These are phyloP conservation scores for Nicotiana rustica DNA, from an alignment of 305 asterid species.

Conservation along the genomic window DNA sequence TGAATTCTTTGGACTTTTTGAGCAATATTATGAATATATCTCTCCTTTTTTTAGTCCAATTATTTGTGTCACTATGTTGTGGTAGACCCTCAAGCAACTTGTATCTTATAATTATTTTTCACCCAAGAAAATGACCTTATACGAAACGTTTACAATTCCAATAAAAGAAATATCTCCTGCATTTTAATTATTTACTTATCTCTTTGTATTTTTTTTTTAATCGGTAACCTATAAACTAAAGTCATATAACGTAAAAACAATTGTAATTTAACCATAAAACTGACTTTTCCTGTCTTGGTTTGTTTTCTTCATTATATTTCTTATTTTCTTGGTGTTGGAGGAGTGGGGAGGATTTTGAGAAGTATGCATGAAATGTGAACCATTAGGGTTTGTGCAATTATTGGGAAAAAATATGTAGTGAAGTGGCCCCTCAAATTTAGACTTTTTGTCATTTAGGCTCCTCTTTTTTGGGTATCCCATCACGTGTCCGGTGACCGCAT, in stretches of 20 bases:
- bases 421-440: constrained; percentile 1
- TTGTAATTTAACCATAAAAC: not conserved
- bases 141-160: not conserved
- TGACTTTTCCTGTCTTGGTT: not conserved
- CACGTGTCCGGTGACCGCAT: too few species aligned
- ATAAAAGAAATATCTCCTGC: not conserved
- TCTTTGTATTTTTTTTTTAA: too few species aligned
- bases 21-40: not conserved
- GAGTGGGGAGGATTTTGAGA: not conserved
- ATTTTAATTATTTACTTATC: too few species aligned
- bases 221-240: too few species aligned
- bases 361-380: not conserved
- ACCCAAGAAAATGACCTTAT: too few species aligned
- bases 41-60: not conserved
- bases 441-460: constrained; percentile 3
- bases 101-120: not conserved
- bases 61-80: not conserved
- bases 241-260: not conserved
- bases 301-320: not conserved
- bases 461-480: too few species aligned
- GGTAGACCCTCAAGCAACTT: not conserved
- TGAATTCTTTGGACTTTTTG: not conserved
- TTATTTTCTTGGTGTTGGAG: not conserved
- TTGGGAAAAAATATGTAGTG: not conserved
- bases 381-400: not conserved